A percentile compares a stretch with the other conserved stretches of the same genome.
Conservation (phyloP, 257 asterid species). For the Solanum chaucha region DNA sequence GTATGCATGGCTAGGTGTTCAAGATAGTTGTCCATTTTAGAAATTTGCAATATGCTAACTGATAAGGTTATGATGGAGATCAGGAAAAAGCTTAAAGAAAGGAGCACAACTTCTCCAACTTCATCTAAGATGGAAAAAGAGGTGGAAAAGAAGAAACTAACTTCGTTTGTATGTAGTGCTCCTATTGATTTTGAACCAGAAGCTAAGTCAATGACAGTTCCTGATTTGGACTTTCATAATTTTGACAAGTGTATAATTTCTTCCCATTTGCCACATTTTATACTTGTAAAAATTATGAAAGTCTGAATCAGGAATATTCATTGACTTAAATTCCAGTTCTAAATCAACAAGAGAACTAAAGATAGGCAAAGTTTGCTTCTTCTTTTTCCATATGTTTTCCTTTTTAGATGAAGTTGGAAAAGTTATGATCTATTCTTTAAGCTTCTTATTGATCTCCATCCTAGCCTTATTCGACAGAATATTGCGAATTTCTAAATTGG, state of each 20-base stretch:
- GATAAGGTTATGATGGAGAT: no score
- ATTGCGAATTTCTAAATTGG: background rate
- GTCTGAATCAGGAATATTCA: slow-evolving; percentile 51
- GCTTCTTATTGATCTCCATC: background rate
- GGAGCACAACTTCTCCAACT: background rate
- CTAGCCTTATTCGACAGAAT: background rate
- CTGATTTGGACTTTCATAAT: background rate
- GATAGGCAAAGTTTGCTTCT: background rate
- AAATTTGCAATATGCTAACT: no score
- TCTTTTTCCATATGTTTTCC: background rate
- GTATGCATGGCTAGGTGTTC: no score
- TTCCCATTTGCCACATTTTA: background rate
- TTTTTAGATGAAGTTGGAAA: background rate
- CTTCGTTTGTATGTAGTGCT: background rate
- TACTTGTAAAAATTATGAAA: slow-evolving; percentile 19
- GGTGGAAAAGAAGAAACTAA: background rate
- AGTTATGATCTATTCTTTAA: no score
- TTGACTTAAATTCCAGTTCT: slow-evolving; percentile 6
- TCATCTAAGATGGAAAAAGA: background rate
- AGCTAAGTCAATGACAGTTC: background rate
- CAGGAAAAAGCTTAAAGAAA: background rate
- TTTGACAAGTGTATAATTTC: no score
- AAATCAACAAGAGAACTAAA: background rate
- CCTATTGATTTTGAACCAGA: background rate
- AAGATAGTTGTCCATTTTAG: no score